Evolutionary conservation across 495 filamentous ascomycete genomes (phyloP), one percentile per base, ranked within the genome.

Genomic region (Glarea lozoyensis): DNA sequence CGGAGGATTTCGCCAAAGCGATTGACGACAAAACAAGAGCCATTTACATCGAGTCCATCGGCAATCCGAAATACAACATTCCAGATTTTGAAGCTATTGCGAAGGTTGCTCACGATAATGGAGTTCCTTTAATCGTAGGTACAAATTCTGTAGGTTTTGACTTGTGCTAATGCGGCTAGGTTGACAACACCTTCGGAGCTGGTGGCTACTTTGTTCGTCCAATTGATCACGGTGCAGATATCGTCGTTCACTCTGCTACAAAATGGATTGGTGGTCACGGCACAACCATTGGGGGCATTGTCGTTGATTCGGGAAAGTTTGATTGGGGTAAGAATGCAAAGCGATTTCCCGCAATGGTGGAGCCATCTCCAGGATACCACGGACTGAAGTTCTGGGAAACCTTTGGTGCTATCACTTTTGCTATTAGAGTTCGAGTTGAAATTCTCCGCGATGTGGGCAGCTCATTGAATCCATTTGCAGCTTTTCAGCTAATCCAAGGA

Each of bases 251-350:
- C 68, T 88, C 82, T 23, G 90, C 92, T 10, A 98, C 92, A 15
- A 98, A 98, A 63, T 98, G 92, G 92, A 97, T 98, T 39, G 92
- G 92, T 29, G 92, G 92, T 24, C 92, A 98, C 61, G 92, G 92
- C 32, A 97, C 93, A 21, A 97, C 93, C 5, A 87, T 98, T 50
- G 92, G 74, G 20, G 92, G 93, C 31, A 75, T 96, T 15, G 73
- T 98, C 11, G 67, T 98, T 36, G 92, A 98, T 67, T 80, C 82
- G 42, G 92, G 92, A 42, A 94, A 89, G 55, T 98, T 98, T 61
- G 84, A 96, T 70, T 98, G 92, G 92, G 88, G 88, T 42, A 83
- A 84, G 67, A 62, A 95, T 54, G 86, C 68, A 21, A 78, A 80
- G 47, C 82, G 88, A 1, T 98, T 96, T 75, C 92, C 93, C 2